Base-by-base conservation (phyloP, 2,329 filamentous ascomycete genomes). In the Macrophomina tecta region DNA sequence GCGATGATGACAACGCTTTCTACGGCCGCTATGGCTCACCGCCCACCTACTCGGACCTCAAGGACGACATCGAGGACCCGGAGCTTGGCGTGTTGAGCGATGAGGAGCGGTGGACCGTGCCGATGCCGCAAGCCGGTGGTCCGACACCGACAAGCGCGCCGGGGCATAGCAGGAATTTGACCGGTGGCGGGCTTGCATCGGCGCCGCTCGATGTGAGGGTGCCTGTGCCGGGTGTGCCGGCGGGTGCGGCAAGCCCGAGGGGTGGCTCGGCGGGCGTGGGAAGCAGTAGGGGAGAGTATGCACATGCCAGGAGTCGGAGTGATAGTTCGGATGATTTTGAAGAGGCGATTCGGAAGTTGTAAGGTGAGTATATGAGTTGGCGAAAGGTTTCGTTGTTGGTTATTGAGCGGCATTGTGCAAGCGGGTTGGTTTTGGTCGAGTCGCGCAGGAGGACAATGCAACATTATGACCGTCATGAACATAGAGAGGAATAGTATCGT, bases 11-110 rank as follows among this genome's bases (percentile, higher is more conserved):
- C 42, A 45, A 64, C 61, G 53, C 51, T 45, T 58, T 58, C 42
- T 65, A 65, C 51, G 61, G 61, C 36, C 48, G 61, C 36, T 42
- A 64, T 38, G 63, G 40, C 30, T 65, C 52, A 5, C 63, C 63
- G 30, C 63, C 63, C 32, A 56, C 38, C 5, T 65, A 65, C 30
- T 55, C 51, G 28, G 52, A 62, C 45, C 45, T 49, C n/a, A 64
- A 53, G 61, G 61, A 64, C 32, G 49, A 45, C 34, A 23, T 64
- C 28, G 61, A 52, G 48, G 61, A 64, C 16, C 32, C 49, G 18
- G 61, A 64, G 23, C 49, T 40, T 4, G 61, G 61, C 18, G 61
- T 64, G 48, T 48, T 62, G 61, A 53, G 61, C 61, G 61, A 53
- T 32, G 58, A 49, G n/a, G 58, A 62, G 58, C 16, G 58, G 16